These are phyloP conservation scores for Botryobasidium botryosum DNA, from an alignment of 768 basidiomycete species.

Conservation along the genomic window DNA sequence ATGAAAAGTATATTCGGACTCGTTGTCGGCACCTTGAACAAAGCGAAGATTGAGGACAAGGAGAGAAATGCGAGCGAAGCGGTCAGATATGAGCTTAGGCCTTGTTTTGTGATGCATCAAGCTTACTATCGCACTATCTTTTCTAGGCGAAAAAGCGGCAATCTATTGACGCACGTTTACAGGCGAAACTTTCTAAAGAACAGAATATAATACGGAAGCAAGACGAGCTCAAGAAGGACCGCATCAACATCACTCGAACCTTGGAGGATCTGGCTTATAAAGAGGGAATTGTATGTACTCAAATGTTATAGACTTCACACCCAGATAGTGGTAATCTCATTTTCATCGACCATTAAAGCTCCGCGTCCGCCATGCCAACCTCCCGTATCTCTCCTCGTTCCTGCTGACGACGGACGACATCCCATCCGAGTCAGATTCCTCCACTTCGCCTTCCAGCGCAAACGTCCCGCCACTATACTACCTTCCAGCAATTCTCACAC, in stretches of 20 bases:
- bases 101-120: neutral
- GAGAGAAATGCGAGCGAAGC: slow-evolving; percentile 4
- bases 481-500: slow-evolving; percentile 8
- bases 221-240: slow-evolving; percentile 9
- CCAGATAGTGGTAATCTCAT: neutral
- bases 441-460: neutral
- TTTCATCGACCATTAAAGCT: slow-evolving; percentile 1
- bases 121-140: too few relatives aligned
- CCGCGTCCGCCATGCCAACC: slow-evolving; percentile 5
- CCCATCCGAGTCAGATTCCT: neutral
- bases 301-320: too few relatives aligned
- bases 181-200: slow-evolving; percentile 10
- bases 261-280: slow-evolving; percentile 12
- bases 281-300: slow-evolving; percentile 10
- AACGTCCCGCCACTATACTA: slow-evolving; percentile 11
- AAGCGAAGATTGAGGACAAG: slow-evolving; percentile 8
- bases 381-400: slow-evolving; percentile 8
- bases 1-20: slow-evolving; percentile 8
- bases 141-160: slow-evolving; percentile 9
- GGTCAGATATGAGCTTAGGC: slow-evolving; percentile 1
- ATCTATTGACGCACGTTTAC: slow-evolving; percentile 8
- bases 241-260: slow-evolving; percentile 7
- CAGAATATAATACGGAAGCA: slow-evolving; percentile 8
- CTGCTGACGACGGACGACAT: slow-evolving; percentile 11
- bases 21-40: slow-evolving; percentile 10